A percentile compares a stretch with the other conserved stretches of the same genome.
Conservation (phyloP, 441 rosid species). For the Aleurites moluccanus region DNA sequence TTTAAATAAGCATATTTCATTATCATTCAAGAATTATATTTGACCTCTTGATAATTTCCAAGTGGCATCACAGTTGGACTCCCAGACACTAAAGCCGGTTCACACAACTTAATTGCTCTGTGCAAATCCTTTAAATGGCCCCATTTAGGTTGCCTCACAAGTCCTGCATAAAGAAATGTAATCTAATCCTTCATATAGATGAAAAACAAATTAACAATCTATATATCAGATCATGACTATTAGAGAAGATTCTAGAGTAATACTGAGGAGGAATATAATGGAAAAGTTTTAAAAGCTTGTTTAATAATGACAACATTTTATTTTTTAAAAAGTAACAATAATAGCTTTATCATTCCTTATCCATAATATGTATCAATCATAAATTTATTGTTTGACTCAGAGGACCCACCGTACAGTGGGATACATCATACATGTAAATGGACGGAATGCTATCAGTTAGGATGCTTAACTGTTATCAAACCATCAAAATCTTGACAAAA, state of each 20-base stretch:
- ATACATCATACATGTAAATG: constrained; percentile 1
- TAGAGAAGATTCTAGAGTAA: background rate
- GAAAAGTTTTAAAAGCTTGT: background rate
- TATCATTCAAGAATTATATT: constrained; percentile 7
- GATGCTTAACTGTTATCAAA: constrained; percentile 2
- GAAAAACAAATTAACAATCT: constrained; percentile 14
- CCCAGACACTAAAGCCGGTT: constrained; percentile 79
- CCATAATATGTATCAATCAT: background rate
- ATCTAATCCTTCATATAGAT: constrained; percentile 10
- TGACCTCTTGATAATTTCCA: constrained; percentile 89
- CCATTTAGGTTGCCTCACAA: constrained; percentile 95
- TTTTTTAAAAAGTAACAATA: background rate
- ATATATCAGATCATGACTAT: background rate
- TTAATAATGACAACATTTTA: background rate
- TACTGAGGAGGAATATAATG: background rate
- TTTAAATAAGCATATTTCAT: background rate
- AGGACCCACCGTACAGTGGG: constrained; percentile 17
- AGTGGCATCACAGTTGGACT: constrained; percentile 60
- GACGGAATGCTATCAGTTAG: constrained; percentile 15
- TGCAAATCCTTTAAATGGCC: constrained; percentile 98
- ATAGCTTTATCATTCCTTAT: background rate
- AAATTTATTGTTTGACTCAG: background rate
- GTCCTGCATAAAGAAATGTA: constrained; percentile 44
- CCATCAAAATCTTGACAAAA: constrained; percentile 13
- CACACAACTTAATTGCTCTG: constrained; percentile 82